phyloP scores from a whole-genome alignment of 352 stramenopile genomes.

The Pythium apleroticum region DNA sequence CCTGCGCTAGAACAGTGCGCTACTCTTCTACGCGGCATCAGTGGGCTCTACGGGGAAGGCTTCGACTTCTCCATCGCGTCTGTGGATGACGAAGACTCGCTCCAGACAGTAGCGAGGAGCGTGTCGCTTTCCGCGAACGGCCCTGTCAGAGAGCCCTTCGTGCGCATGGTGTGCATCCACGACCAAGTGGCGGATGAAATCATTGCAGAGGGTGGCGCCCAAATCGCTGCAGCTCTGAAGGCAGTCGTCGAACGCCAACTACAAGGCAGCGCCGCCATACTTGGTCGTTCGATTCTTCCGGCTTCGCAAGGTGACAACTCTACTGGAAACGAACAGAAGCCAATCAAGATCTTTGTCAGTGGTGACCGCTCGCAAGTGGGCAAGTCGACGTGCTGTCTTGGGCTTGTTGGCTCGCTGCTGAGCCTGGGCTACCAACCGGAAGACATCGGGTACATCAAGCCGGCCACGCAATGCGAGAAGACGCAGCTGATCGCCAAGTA shows the following conservation, averaged over 20 bases:
- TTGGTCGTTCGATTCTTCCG: constrained; percentile 11
- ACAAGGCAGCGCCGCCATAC: constrained; percentile 14
- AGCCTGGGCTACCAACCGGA: constrained; percentile 49
- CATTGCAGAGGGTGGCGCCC: constrained; percentile 1
- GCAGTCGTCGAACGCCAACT: constrained; percentile 23
- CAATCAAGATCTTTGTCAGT: constrained; percentile 71
- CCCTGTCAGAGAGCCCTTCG: constrained; percentile 11
- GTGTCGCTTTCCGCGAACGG: constrained; percentile 8
- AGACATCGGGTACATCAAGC: constrained; percentile 98
- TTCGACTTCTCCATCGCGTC: constrained; percentile 38
- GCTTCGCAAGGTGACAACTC: neutral
- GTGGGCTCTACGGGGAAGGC: constrained; percentile 49
- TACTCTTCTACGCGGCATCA: constrained; percentile 54
- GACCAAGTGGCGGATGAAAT: constrained; percentile 12
- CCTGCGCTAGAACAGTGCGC: constrained; percentile 28
- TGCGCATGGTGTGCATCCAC: constrained; percentile 30
- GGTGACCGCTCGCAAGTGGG: constrained; percentile 90
- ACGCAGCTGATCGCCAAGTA: constrained; percentile 93
- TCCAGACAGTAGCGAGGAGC: constrained; percentile 24
- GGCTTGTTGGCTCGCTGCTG: constrained; percentile 90
- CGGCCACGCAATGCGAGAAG: constrained; percentile 96
- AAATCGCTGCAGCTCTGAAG: constrained; percentile 16
- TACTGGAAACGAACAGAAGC: neutral
- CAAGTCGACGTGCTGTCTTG: constrained; percentile 96
- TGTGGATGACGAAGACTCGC: constrained; percentile 12